A percentile compares a stretch with the other conserved stretches of the same genome.
Conservation (phyloP, 1,139 yeast genomes). For the Candida sanyaensis region DNA sequence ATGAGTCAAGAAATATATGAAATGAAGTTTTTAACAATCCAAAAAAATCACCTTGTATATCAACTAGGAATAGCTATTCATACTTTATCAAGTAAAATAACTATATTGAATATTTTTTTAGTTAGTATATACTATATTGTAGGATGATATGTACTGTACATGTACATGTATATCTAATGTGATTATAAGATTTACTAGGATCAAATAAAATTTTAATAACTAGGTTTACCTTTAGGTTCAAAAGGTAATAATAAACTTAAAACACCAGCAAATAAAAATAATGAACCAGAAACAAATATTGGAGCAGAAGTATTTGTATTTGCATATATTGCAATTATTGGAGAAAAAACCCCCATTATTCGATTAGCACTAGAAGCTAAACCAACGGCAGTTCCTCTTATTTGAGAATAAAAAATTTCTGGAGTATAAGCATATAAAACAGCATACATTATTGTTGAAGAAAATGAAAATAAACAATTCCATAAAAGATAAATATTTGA, state of each 20-base stretch:
- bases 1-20: too few species aligned
- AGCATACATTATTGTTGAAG: constrained; percentile 46
- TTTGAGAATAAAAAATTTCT: constrained; percentile 41
- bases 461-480: constrained; percentile 45
- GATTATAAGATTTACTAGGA: too few species aligned
- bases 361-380: constrained; percentile 45
- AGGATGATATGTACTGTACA: too few species aligned
- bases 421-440: constrained; percentile 49
- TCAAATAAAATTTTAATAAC: too few species aligned
- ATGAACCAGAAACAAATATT: constrained; percentile 44
- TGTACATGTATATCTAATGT: too few species aligned
- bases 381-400: constrained; percentile 47
- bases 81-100: too few species aligned
- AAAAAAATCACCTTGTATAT: too few species aligned
- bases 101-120: too few species aligned
- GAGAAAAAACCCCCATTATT: constrained; percentile 45
- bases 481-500: constrained; percentile 43
- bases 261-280: constrained; percentile 37
- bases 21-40: too few species aligned
- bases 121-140: too few species aligned
- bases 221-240: constrained; percentile 35
- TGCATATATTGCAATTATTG: constrained; percentile 46
- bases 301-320: constrained; percentile 46
- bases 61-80: too few species aligned
- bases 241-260: constrained; percentile 39